A percentile compares a stretch with the other conserved stretches of the same genome.
These are phyloP conservation scores for Monosporascus cannonballus DNA, from an alignment of 2,329 filamentous ascomycete species.

Conservation along the genomic window DNA sequence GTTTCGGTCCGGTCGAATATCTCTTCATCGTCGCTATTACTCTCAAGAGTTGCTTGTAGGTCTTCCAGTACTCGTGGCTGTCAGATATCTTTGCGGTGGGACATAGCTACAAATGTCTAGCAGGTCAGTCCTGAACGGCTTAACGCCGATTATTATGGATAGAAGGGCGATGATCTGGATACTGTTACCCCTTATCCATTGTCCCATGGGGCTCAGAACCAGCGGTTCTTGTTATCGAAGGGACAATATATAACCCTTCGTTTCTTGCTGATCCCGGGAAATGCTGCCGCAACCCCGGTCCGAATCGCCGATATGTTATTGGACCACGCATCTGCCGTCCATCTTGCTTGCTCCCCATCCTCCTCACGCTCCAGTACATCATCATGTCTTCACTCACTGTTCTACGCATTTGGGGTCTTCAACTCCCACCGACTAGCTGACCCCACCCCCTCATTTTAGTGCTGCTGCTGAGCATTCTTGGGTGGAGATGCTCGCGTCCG, in stretches of 20 bases:
- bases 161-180: neutral
- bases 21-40: too few species aligned
- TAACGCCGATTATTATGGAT: neutral
- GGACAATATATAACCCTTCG: neutral
- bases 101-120: too few species aligned
- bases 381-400: neutral
- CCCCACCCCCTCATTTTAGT: neutral
- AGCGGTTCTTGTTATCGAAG: neutral
- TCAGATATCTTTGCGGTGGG: neutral
- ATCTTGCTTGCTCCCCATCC: neutral
- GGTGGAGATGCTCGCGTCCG: neutral
- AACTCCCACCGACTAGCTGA: neutral
- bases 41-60: neutral
- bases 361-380: neutral
- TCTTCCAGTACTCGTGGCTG: neutral
- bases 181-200: neutral
- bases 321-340: conserved; percentile 19
- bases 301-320: conserved; percentile 1
- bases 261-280: neutral
- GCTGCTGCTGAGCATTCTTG: neutral
- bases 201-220: neutral
- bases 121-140: too few species aligned
- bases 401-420: neutral
- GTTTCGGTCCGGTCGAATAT: neutral
- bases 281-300: neutral